Evolutionary conservation across 164 flowering plant genomes (phyloP).

Genomic region (Aristolochia fimbriata): DNA sequence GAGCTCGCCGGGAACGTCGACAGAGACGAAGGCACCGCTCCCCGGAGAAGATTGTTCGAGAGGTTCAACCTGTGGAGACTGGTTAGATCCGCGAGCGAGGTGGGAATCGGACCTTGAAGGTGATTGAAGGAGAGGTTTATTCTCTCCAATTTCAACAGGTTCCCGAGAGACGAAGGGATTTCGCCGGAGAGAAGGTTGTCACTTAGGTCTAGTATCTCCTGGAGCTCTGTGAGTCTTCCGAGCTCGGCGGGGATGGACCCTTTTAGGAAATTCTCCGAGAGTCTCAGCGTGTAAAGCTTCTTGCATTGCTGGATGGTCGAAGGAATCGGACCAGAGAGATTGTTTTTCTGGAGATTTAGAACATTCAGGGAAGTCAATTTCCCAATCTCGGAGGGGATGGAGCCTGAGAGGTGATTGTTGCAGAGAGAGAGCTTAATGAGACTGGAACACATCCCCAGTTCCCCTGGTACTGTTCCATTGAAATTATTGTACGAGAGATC

Average conservation of each 20-base stretch:
- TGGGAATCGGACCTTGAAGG: conserved; percentile 57
- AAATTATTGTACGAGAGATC: conserved; percentile 70
- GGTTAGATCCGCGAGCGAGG: conserved; percentile 55
- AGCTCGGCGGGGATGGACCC: conserved; percentile 67
- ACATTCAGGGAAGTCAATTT: conserved; percentile 63
- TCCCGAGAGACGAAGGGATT: conserved; percentile 71
- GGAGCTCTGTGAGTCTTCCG: conserved; percentile 60
- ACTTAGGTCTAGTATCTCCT: conserved; percentile 72
- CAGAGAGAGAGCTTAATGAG: conserved; percentile 66
- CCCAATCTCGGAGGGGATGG: conserved; percentile 66
- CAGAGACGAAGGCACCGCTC: conserved; percentile 47
- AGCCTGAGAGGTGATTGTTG: conserved; percentile 55
- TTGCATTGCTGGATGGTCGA: conserved; percentile 47
- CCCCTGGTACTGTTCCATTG: conserved; percentile 49
- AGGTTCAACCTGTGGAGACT: conserved; percentile 70
- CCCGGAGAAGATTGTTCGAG: conserved; percentile 64
- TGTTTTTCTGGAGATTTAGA: conserved; percentile 58
- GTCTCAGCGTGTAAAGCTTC: conserved; percentile 72
- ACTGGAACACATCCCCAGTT: conserved; percentile 56
- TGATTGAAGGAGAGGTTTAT: conserved; percentile 70
- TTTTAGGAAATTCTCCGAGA: conserved; percentile 49
- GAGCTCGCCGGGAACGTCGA: conserved; percentile 55
- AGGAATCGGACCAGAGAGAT: conserved; percentile 70
- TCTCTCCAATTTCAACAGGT: conserved; percentile 61
- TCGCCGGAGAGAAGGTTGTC: conserved; percentile 48